These are phyloP conservation scores for Scopulariopsis brevicaulis DNA, from an alignment of 2,329 filamentous ascomycete species.

Conservation along the genomic window DNA sequence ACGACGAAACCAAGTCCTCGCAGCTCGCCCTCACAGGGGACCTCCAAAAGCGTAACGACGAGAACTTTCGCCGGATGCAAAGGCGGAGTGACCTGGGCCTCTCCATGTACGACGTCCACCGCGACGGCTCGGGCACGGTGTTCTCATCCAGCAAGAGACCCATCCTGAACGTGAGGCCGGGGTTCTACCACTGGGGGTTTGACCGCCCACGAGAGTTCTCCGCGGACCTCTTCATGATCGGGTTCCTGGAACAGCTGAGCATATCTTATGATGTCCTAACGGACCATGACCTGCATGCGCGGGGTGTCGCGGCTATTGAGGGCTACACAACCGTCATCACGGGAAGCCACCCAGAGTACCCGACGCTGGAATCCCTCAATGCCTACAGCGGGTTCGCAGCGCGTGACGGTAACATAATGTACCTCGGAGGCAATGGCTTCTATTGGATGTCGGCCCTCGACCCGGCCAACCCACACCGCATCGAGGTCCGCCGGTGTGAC, in stretches of 20 bases:
- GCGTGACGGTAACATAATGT: conserved; percentile 21
- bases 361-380: conserved; percentile 14
- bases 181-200: conserved; percentile 21
- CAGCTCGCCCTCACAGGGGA: conserved; percentile 12
- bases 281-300: conserved; percentile 20
- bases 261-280: conserved; percentile 22
- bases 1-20: conserved; percentile 16
- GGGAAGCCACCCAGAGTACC: conserved; percentile 22
- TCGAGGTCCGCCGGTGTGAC: conserved; percentile 21
- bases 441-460: conserved; percentile 18
- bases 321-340: conserved; percentile 15
- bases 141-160: conserved; percentile 20
- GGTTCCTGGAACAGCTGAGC: conserved; percentile 17
- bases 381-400: conserved; percentile 16
- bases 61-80: conserved; percentile 12
- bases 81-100: conserved; percentile 21
- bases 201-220: conserved; percentile 21
- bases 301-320: not conserved
- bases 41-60: conserved; percentile 6
- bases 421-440: conserved; percentile 23
- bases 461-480: conserved; percentile 15
- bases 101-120: conserved; percentile 23
- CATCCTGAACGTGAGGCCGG: conserved; percentile 22
- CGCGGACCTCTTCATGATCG: conserved; percentile 22
- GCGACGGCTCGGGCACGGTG: conserved; percentile 20